Evolutionary conservation across 495 filamentous ascomycete genomes (phyloP).

Genomic region (Aspergillus sclerotiicarbonarius): DNA sequence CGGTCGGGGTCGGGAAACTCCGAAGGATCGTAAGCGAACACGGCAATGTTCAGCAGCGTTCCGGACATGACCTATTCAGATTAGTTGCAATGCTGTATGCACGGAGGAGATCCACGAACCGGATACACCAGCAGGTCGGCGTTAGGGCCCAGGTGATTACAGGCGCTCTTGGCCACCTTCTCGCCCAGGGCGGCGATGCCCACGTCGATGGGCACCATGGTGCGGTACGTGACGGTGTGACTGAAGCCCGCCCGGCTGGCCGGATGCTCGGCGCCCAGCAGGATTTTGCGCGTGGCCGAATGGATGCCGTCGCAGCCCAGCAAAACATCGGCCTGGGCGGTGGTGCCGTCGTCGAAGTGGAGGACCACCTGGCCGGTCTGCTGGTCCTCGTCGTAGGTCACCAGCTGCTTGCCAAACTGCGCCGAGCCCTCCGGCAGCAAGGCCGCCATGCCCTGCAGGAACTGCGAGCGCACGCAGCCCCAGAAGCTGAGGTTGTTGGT

Average conservation of each 20-base stretch:
- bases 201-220: constrained; percentile 46
- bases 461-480: constrained; percentile 52
- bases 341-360: constrained; percentile 54
- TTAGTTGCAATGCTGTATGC: too few species aligned
- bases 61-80: too few species aligned
- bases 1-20: constrained; percentile 6
- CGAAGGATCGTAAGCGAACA: constrained; percentile 23
- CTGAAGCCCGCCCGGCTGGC: constrained; percentile 41
- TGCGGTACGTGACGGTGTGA: constrained; percentile 50
- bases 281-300: constrained; percentile 41
- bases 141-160: constrained; percentile 17
- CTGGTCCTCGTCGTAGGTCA: constrained; percentile 19
- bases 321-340: constrained; percentile 44
- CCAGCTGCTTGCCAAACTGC: constrained; percentile 31
- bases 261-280: constrained; percentile 38
- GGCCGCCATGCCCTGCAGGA: constrained; percentile 56
- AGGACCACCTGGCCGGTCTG: constrained; percentile 28
- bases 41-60: constrained; percentile 25
- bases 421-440: constrained; percentile 46
- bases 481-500: constrained; percentile 29
- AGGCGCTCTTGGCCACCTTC: constrained; percentile 2
- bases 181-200: constrained; percentile 37
- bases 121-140: constrained; percentile 20
- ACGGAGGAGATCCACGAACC: not conserved
- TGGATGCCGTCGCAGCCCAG: constrained; percentile 60